Percentiles rank a stretch among this genome's conserved stretches.
Conservation (phyloP, 2,329 filamentous ascomycete species). For the Neurospora sp. region DNA sequence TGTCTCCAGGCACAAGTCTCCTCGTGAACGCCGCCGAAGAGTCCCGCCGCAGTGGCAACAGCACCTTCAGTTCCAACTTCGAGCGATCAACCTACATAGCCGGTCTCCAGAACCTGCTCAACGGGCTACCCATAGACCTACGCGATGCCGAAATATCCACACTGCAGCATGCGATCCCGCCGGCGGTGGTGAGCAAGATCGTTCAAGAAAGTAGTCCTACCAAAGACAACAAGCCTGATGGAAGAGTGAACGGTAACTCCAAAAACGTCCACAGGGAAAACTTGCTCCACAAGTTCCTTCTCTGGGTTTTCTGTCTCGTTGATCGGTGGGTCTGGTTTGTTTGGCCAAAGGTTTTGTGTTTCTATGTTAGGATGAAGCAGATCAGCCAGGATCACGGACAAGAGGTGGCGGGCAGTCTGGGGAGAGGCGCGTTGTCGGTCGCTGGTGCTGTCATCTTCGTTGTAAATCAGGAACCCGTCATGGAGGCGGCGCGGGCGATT, state of each 20-base stretch:
- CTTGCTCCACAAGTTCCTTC: not conserved
- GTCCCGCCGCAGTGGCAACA: conserved; percentile 18
- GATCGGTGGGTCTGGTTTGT: not conserved
- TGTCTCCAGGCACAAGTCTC: conserved; percentile 25
- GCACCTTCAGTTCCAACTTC: conserved; percentile 30
- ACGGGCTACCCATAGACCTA: conserved; percentile 48
- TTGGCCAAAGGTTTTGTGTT: not conserved
- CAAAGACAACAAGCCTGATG: not conserved
- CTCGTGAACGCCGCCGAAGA: conserved; percentile 35
- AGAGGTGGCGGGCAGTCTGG: not conserved
- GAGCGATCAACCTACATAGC: conserved; percentile 56
- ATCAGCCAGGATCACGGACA: not conserved
- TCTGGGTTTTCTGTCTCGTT: not conserved
- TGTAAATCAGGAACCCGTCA: not conserved
- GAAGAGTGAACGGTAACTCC: too few species aligned
- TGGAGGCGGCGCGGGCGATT: not conserved
- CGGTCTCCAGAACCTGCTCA: conserved; percentile 52
- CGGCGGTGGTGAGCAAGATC: conserved; percentile 13
- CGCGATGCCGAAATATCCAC: conserved; percentile 42
- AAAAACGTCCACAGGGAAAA: not conserved
- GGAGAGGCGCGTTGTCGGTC: not conserved
- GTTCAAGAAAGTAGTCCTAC: not conserved
- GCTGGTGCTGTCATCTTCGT: not conserved
- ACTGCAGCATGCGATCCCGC: conserved; percentile 41
- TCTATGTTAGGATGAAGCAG: not conserved